A percentile compares a stretch with the other conserved stretches of the same genome.
Evolutionary conservation across 352 stramenopile species (phyloP).

Genomic region (Globisporangium emineosum): DNA sequence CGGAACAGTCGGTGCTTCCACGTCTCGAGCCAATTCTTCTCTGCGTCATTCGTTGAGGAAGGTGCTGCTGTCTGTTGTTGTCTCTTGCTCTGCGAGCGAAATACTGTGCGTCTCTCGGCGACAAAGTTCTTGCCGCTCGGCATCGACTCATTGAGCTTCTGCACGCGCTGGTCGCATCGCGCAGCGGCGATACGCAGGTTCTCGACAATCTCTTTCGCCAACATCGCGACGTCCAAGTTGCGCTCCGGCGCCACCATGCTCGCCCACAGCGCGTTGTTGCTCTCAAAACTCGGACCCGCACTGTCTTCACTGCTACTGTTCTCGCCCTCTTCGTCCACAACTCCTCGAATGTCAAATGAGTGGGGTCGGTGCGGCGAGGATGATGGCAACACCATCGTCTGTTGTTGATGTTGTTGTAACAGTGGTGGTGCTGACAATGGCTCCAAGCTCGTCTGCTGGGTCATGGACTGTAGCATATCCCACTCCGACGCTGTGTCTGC

Average conservation of each 20-base stretch:
- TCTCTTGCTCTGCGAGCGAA: background rate
- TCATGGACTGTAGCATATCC: constrained; percentile 20
- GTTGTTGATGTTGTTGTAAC: background rate
- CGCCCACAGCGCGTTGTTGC: constrained; percentile 8
- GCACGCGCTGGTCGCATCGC: constrained; percentile 26
- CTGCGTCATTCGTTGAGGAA: background rate
- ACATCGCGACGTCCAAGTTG: constrained; percentile 14
- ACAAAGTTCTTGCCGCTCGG: constrained; percentile 23
- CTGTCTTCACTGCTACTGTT: constrained; percentile 5
- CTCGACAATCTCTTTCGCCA: constrained; percentile 39
- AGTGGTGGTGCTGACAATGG: background rate
- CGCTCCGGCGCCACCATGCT: constrained; percentile 17
- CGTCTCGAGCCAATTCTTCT: constrained; percentile 22
- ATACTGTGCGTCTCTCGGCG: background rate
- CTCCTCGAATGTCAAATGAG: constrained; percentile 6
- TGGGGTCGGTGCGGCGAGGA: constrained; percentile 6
- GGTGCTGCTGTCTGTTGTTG: constrained; percentile 4
- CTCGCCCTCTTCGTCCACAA: background rate
- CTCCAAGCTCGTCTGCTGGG: background rate
- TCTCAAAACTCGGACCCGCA: constrained; percentile 1
- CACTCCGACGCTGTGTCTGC: constrained; percentile 17
- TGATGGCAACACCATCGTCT: background rate
- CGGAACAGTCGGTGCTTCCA: constrained; percentile 23
- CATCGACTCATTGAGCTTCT: constrained; percentile 21
- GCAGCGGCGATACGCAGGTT: constrained; percentile 31